These are phyloP conservation scores for Fusarium compactum DNA, from an alignment of 2,329 filamentous ascomycete species.

Conservation along the genomic window DNA sequence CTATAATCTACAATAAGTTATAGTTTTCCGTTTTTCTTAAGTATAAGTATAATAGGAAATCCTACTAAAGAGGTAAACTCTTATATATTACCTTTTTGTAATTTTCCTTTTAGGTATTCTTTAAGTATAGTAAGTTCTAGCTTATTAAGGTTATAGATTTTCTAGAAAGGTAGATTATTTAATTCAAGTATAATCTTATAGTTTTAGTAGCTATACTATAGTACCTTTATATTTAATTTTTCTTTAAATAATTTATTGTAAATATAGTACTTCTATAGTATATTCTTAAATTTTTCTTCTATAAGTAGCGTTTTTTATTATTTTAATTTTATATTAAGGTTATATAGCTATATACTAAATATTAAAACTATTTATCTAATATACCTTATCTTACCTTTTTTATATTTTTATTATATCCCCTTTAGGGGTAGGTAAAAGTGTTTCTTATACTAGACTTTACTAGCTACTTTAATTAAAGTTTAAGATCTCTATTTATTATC, in stretches of 20 bases:
- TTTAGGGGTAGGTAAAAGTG: too few species aligned
- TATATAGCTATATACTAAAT: too few species aligned
- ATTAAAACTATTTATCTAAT: too few species aligned
- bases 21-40: constrained; percentile 40
- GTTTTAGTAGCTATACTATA: background rate
- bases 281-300: too few species aligned
- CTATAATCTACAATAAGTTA: constrained; percentile 45
- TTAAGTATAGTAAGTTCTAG: constrained; percentile 11
- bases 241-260: constrained; percentile 32
- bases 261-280: too few species aligned
- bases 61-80: background rate
- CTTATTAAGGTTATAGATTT: constrained; percentile 27
- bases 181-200: constrained; percentile 6
- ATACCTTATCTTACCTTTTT: too few species aligned
- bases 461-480: too few species aligned
- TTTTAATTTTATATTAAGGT: too few species aligned
- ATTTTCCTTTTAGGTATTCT: constrained; percentile 6
- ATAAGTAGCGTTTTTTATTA: too few species aligned
- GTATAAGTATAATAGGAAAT: constrained; percentile 36
- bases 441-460: too few species aligned
- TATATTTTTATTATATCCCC: too few species aligned
- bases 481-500: too few species aligned
- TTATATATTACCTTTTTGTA: constrained; percentile 34
- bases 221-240: background rate
- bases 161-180: constrained; percentile 4